phyloP scores from a whole-genome alignment of 257 asterid species.

The Coffea canephora region DNA sequence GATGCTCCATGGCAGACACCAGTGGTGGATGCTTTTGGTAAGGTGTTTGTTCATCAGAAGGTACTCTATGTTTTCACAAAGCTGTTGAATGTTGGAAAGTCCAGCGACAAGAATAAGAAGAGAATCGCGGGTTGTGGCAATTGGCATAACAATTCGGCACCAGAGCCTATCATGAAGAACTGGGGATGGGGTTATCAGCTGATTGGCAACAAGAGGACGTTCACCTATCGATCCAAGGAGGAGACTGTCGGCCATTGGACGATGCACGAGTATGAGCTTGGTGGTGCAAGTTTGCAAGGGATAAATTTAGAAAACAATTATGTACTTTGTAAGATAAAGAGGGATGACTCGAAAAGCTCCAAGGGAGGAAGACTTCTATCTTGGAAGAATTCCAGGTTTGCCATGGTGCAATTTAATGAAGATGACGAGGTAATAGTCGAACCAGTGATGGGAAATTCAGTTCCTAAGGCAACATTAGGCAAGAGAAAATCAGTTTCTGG shows the following conservation, averaged over 20 bases:
- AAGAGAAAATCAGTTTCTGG: too few species aligned
- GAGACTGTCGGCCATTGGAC: background rate
- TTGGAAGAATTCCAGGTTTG: too few species aligned
- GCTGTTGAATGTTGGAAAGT: background rate
- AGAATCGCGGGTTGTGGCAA: background rate
- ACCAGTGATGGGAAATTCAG: too few species aligned
- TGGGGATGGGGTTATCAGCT: background rate
- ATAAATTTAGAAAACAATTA: too few species aligned
- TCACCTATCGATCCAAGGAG: background rate
- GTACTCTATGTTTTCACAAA: background rate
- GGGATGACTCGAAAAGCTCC: too few species aligned
- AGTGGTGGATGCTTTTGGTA: background rate
- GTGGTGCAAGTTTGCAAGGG: background rate
- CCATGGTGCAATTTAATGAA: too few species aligned
- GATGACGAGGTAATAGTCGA: too few species aligned
- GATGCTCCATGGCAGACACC: background rate
- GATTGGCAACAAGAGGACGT: background rate
- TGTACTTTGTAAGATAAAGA: too few species aligned
- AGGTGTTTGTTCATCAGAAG: background rate
- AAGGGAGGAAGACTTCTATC: too few species aligned
- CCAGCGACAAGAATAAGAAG: background rate
- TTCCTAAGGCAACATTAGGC: too few species aligned
- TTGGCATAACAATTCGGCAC: background rate
- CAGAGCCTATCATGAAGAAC: background rate
- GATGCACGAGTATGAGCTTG: background rate